phyloP scores from a whole-genome alignment of 352 stramenopile genomes.

The Phytophthora rubi region DNA sequence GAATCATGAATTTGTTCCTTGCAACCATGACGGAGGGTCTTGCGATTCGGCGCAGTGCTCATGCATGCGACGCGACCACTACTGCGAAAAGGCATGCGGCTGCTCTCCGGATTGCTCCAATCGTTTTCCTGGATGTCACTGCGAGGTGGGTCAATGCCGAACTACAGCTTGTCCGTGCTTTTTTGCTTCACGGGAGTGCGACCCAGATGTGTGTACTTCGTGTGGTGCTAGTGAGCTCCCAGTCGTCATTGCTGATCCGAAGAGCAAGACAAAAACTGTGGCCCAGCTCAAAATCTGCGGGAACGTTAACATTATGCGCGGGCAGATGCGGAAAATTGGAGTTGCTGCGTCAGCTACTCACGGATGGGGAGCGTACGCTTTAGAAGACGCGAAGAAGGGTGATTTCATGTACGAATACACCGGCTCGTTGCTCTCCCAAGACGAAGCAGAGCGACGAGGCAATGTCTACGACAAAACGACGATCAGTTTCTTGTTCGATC shows the following conservation, averaged over 20 bases:
- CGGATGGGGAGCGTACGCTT: slow-evolving; percentile 76
- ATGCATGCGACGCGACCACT: slow-evolving; percentile 86
- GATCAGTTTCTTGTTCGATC: slow-evolving; percentile 94
- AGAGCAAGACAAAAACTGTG: slow-evolving; percentile 32
- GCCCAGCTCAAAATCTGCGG: slow-evolving; percentile 59
- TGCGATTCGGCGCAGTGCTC: slow-evolving; percentile 75
- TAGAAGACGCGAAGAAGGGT: slow-evolving; percentile 56
- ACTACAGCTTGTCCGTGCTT: slow-evolving; percentile 73
- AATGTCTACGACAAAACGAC: slow-evolving; percentile 92
- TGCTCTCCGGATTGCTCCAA: slow-evolving; percentile 77
- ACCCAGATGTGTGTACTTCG: slow-evolving; percentile 70
- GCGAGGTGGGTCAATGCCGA: slow-evolving; percentile 59
- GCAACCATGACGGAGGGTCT: slow-evolving; percentile 55
- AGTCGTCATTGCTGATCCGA: slow-evolving; percentile 47
- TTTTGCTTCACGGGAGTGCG: slow-evolving; percentile 71
- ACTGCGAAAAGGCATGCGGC: slow-evolving; percentile 73
- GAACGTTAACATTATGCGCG: slow-evolving; percentile 78
- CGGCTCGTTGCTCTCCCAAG: slow-evolving; percentile 92
- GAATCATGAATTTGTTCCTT: slow-evolving; percentile 79
- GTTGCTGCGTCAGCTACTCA: slow-evolving; percentile 70
- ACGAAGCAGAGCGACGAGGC: slow-evolving; percentile 85
- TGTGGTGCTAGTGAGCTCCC: slow-evolving; percentile 75
- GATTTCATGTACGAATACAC: slow-evolving; percentile 91
- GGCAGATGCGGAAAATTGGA: slow-evolving; percentile 55
- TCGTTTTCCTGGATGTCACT: slow-evolving; percentile 77